These are phyloP conservation scores for Spathaspora passalidarum DNA, from an alignment of 805 yeast species.

Conservation along the genomic window DNA sequence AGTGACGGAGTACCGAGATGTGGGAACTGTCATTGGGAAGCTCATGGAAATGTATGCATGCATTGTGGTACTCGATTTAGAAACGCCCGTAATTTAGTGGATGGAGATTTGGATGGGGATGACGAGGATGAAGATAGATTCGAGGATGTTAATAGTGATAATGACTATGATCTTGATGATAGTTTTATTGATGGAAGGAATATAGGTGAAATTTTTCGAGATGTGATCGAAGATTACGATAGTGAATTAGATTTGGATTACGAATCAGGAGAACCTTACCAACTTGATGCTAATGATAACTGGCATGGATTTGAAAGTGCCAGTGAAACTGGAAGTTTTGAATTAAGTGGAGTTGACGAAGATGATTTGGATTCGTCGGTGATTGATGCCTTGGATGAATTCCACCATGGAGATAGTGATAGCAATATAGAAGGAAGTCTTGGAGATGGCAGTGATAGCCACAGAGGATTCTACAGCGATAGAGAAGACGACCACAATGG, in stretches of 20 bases:
- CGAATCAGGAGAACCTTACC: constrained; percentile 11
- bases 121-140: constrained; percentile 25
- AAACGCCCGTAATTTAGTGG: constrained; percentile 31
- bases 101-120: constrained; percentile 29
- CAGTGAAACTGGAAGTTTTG: not conserved
- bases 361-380: constrained; percentile 2
- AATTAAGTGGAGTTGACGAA: constrained; percentile 5
- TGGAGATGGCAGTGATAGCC: not conserved
- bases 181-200: constrained; percentile 30
- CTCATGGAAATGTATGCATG: constrained; percentile 61
- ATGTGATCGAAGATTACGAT: constrained; percentile 12
- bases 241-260: constrained; percentile 7
- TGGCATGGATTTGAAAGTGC: constrained; percentile 20
- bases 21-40: constrained; percentile 78
- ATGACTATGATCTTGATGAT: constrained; percentile 27
- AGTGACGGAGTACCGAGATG: constrained; percentile 76
- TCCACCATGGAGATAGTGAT: constrained; percentile 5
- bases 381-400: constrained; percentile 21
- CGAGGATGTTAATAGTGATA: constrained; percentile 13
- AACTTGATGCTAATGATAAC: constrained; percentile 6
- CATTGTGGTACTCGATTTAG: constrained; percentile 62
- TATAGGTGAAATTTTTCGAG: constrained; percentile 20
- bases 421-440: not conserved
- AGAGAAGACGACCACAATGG: not conserved
- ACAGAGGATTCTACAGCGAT: not conserved